phyloP scores from a whole-genome alignment of 495 filamentous ascomycete genomes.

The Penicillium goetzii region DNA sequence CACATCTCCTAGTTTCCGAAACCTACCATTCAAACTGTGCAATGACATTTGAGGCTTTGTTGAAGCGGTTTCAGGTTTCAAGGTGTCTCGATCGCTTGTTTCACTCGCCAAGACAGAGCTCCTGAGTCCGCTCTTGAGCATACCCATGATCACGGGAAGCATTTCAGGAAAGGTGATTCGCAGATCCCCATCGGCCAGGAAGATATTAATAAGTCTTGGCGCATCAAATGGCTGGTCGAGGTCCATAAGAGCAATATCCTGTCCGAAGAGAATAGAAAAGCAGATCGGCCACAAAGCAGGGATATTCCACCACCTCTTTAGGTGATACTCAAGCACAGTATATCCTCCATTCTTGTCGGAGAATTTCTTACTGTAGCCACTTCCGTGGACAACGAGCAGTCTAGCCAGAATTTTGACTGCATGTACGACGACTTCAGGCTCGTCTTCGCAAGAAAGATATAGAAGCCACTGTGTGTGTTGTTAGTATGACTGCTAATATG shows the following conservation, averaged over 20 bases:
- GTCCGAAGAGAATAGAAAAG: slow-evolving; percentile 85
- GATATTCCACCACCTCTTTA: slow-evolving; percentile 89
- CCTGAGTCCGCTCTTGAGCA: slow-evolving; percentile 82
- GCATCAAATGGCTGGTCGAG: slow-evolving; percentile 74
- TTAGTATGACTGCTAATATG: not conserved
- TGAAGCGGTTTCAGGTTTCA: slow-evolving; percentile 1
- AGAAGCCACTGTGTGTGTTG: slow-evolving; percentile 75
- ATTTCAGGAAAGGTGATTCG: slow-evolving; percentile 77
- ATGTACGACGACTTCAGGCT: slow-evolving; percentile 78
- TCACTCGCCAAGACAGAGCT: slow-evolving; percentile 39
- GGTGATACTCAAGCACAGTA: slow-evolving; percentile 74
- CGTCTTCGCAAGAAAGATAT: slow-evolving; percentile 86
- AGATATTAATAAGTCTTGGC: slow-evolving; percentile 71
- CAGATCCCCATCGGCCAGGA: slow-evolving; percentile 56
- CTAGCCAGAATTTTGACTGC: slow-evolving; percentile 86
- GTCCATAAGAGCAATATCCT: slow-evolving; percentile 74
- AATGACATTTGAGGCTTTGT: slow-evolving; percentile 28
- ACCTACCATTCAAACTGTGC: slow-evolving; percentile 27
- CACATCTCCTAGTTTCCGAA: not conserved
- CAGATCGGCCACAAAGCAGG: slow-evolving; percentile 85
- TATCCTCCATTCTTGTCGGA: slow-evolving; percentile 84
- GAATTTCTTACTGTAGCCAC: slow-evolving; percentile 81
- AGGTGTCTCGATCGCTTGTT: not conserved
- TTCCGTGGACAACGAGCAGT: slow-evolving; percentile 79
- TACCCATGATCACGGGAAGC: slow-evolving; percentile 77